These are phyloP conservation scores for Kwoniella europaea DNA, from an alignment of 768 basidiomycete species.

Conservation along the genomic window DNA sequence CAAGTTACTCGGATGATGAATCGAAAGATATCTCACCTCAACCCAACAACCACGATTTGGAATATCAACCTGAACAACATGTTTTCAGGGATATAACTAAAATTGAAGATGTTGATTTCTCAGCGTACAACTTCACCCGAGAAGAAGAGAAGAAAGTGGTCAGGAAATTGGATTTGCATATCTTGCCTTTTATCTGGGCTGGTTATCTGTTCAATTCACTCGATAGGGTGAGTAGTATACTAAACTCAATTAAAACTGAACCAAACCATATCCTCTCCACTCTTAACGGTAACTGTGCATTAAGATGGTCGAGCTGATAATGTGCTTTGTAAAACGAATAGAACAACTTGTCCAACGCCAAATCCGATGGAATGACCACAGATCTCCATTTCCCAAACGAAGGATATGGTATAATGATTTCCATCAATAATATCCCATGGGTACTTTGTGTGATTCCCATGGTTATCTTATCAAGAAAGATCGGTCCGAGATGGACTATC, in stretches of 20 bases:
- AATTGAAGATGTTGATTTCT: conserved; percentile 34
- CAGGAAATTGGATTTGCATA: conserved; percentile 28
- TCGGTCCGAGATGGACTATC: conserved; percentile 35
- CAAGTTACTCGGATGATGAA: not conserved
- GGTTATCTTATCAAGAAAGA: conserved; percentile 36
- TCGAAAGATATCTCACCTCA: not conserved
- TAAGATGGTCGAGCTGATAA: no score
- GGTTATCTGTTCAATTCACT: conserved; percentile 34
- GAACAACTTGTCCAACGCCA: conserved; percentile 39
- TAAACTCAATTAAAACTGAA: no score
- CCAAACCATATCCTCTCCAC: no score
- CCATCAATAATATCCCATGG: conserved; percentile 37
- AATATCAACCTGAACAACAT: not conserved
- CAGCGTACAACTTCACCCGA: conserved; percentile 28
- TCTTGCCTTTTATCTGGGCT: conserved; percentile 28
- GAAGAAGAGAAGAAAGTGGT: conserved; percentile 26
- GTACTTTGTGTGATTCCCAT: conserved; percentile 25
- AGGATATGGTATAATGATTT: conserved; percentile 36
- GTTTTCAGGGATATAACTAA: conserved; percentile 7
- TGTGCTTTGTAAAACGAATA: no score
- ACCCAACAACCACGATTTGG: not conserved
- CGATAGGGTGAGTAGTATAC: conserved; percentile 24
- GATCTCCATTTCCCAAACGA: conserved; percentile 39
- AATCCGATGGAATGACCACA: conserved; percentile 37
- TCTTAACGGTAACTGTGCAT: no score